Evolutionary conservation across 2,329 filamentous ascomycete species (phyloP), one percentile per base, ranked within the genome.

Genomic region (Celoporthe dispersa): DNA sequence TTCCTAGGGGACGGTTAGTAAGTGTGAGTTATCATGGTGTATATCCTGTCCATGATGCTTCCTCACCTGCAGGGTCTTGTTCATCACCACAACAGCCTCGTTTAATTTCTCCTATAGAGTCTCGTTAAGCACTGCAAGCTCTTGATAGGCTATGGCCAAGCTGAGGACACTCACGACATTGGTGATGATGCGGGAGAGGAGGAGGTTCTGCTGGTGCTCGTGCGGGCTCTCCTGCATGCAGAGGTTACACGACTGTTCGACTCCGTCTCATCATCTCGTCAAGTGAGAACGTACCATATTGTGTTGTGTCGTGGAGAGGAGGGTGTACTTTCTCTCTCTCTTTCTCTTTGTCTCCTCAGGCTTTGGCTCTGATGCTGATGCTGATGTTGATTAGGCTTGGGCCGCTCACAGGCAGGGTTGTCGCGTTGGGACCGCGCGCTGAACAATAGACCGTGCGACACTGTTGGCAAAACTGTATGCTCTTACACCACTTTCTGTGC

Each of bases 141-240:
- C 62, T 57, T 39, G 70, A 31, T 35, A 59, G 19, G 3, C 28
- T 67, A 44, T 31, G 53, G 12, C 9, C 44, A 65, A 59, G 39
- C 7, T 48, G 37, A 16, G 22, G 44, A 44, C 37, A 85, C 93
- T 79, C 87, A 98, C 95, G 78, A 98, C 94, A 78, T 99, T 99
- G 78, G 91, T 96, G 82, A 98, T 97, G 82, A 99, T 98, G 72
- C 96, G 93, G 31, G 94, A 96, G 61, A 98, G 88, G 76, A 99
- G 87, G 67, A 97, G 86, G 77, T 92, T 97, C 85, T 99, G 95
- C 85, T 98, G 96, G 76, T 98, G 94, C 80, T 98, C 96, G 79
- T 99, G 96, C 53, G 96, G 96, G 77, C 93, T 97, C 81, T 99
- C 96, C 95, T 91, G 66, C 33, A 19, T 22, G 2, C n/a, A 2